Percentiles rank a stretch among this genome's conserved stretches.
Evolutionary conservation across 257 asterid genomes (phyloP).

Genomic region (Haberlea rhodopensis): DNA sequence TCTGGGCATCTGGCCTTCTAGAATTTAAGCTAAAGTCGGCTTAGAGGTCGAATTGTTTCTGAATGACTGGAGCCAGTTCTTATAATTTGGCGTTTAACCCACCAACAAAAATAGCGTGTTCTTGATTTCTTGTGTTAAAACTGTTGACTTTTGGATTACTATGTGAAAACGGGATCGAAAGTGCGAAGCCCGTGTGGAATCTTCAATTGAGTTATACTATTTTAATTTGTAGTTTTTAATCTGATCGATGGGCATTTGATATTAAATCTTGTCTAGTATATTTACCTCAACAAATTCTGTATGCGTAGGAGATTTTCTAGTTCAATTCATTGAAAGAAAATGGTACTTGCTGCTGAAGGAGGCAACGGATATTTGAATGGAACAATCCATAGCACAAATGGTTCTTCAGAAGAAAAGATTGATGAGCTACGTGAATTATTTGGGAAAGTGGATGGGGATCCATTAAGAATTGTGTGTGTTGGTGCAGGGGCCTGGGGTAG

Average conservation of each 20-base stretch:
- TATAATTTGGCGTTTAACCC: constrained; percentile 24
- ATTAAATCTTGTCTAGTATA: constrained; percentile 14
- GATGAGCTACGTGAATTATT: constrained; percentile 61
- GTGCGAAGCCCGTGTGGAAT: constrained; percentile 16
- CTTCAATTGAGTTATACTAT: constrained; percentile 13
- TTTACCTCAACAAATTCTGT: constrained; percentile 3
- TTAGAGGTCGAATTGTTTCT: constrained; percentile 25
- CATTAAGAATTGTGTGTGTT: constrained; percentile 73
- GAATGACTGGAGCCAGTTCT: constrained; percentile 20
- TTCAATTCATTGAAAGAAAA: constrained; percentile 26
- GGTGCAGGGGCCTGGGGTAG: constrained; percentile 99
- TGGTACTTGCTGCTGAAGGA: constrained; percentile 51
- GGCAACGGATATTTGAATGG: constrained; percentile 41
- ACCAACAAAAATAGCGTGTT: constrained; percentile 12
- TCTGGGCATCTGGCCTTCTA: constrained; percentile 12
- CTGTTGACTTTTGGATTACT: constrained; percentile 27
- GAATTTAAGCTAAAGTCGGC: constrained; percentile 28
- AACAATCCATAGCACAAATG: constrained; percentile 44
- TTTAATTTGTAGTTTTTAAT: neutral
- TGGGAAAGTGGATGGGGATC: constrained; percentile 70
- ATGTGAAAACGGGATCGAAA: constrained; percentile 1
- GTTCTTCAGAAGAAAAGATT: constrained; percentile 54
- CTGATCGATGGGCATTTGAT: constrained; percentile 18
- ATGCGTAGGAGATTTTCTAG: constrained; percentile 12
- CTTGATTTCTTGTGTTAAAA: constrained; percentile 27